Percentiles rank a stretch among this genome's conserved stretches.
Evolutionary conservation across 2,329 filamentous ascomycete species (phyloP).

Genomic region (Chaetomium olivaceum): DNA sequence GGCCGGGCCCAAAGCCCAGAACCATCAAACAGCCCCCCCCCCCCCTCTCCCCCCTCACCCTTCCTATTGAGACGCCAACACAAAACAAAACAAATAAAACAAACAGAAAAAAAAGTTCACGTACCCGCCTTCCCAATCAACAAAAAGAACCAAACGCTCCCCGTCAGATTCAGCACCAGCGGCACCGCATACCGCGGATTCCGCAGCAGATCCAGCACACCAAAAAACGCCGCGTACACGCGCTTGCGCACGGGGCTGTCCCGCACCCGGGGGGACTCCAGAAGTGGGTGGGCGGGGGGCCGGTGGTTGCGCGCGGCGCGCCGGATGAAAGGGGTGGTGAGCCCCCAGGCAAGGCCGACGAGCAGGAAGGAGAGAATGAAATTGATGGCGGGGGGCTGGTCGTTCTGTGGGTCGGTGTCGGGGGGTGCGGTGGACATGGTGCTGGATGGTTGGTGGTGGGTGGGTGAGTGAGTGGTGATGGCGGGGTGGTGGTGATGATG

Average conservation of each 20-base stretch:
- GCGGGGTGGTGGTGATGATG: neutral
- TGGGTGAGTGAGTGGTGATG: neutral
- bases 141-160: slow-evolving; percentile 95
- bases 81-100: neutral
- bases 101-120: slow-evolving; percentile 39
- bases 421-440: neutral
- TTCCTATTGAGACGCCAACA: neutral
- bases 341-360: slow-evolving; percentile 88
- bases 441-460: neutral
- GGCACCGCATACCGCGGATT: slow-evolving; percentile 85
- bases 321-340: slow-evolving; percentile 90
- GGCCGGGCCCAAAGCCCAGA: neutral
- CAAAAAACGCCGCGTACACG: slow-evolving; percentile 67
- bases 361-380: slow-evolving; percentile 88
- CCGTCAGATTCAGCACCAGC: slow-evolving; percentile 83
- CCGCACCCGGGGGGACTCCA: slow-evolving; percentile 52
- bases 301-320: slow-evolving; percentile 76
- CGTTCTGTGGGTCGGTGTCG: slow-evolving; percentile 13
- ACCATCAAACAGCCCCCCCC: neutral
- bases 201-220: slow-evolving; percentile 72
- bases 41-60: neutral
- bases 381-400: slow-evolving; percentile 64
- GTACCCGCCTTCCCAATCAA: slow-evolving; percentile 87
- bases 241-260: slow-evolving; percentile 63
- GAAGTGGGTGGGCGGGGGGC: slow-evolving; percentile 58